phyloP scores from a whole-genome alignment of 768 basidiomycete genomes.

The Agrocybe pediades region DNA sequence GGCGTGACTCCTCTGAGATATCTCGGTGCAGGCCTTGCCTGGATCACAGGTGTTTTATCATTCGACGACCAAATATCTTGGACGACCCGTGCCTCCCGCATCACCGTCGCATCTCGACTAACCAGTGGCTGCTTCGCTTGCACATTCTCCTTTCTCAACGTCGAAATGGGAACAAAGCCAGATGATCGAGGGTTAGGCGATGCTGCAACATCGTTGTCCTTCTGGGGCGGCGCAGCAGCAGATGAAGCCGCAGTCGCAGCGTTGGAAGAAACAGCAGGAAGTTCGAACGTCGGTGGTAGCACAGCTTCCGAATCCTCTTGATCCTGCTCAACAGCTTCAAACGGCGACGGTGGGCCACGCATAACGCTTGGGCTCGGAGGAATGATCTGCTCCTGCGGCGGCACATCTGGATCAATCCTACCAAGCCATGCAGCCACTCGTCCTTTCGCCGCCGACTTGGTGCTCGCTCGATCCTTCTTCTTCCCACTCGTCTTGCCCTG shows the following conservation, averaged over 20 bases:
- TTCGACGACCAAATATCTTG: conserved; percentile 39
- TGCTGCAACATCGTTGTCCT: conserved; percentile 29
- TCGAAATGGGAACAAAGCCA: conserved; percentile 70
- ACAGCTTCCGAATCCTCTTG: conserved; percentile 9
- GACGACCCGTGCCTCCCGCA: conserved; percentile 37
- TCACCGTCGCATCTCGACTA: conserved; percentile 26
- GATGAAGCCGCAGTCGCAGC: neutral
- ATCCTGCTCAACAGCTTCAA: conserved; percentile 7
- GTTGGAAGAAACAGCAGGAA: neutral
- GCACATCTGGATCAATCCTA: conserved; percentile 57
- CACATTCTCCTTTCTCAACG: conserved; percentile 45
- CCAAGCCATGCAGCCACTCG: conserved; percentile 82
- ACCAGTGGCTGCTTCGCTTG: conserved; percentile 16
- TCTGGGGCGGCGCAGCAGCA: conserved; percentile 1
- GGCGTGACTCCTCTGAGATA: conserved; percentile 22
- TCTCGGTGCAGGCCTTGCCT: conserved; percentile 17
- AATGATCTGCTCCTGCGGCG: conserved; percentile 51
- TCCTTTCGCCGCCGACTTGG: conserved; percentile 56
- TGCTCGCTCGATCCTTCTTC: conserved; percentile 27
- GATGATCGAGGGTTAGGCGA: conserved; percentile 75
- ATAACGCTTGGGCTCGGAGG: conserved; percentile 40
- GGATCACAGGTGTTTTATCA: conserved; percentile 14
- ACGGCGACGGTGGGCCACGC: conserved; percentile 8
- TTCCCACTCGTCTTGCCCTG: conserved; percentile 24
- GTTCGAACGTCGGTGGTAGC: neutral